A percentile compares a stretch with the other conserved stretches of the same genome.
Conservation (phyloP, 1,139 yeast genomes). For the Kluyveromyces sp. region DNA sequence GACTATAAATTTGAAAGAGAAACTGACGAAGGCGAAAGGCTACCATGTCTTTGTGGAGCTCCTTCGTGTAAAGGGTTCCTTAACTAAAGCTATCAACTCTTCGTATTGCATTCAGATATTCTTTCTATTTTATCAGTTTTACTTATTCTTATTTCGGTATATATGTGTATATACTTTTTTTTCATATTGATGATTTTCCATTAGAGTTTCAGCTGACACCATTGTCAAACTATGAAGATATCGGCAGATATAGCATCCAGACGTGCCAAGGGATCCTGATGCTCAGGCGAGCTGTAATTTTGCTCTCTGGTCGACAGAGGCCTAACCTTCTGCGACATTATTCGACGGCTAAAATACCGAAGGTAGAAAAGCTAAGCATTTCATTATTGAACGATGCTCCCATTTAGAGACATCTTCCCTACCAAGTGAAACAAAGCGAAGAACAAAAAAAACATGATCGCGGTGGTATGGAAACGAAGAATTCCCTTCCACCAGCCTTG, state of each 20-base stretch:
- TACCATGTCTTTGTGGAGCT: constrained; percentile 91
- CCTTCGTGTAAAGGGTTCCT: constrained; percentile 89
- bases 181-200: no score
- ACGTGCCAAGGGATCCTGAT: background rate
- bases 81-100: constrained; percentile 38
- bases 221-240: no score
- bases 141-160: no score
- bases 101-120: background rate
- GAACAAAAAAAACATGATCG: background rate
- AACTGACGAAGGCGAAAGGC: constrained; percentile 80
- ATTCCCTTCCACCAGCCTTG: constrained; percentile 25
- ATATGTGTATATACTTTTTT: no score
- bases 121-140: no score
- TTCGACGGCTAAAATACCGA: background rate
- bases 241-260: background rate
- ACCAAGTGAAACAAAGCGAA: background rate
- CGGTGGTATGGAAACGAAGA: constrained; percentile 2
- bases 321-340: background rate
- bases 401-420: constrained; percentile 1
- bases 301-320: background rate
- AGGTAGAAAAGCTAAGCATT: background rate
- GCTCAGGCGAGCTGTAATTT: background rate
- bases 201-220: no score
- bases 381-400: background rate
- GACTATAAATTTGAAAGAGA: constrained; percentile 94